These are phyloP conservation scores for Russula abietina DNA, from an alignment of 768 basidiomycete genomes.

Conservation along the genomic window DNA sequence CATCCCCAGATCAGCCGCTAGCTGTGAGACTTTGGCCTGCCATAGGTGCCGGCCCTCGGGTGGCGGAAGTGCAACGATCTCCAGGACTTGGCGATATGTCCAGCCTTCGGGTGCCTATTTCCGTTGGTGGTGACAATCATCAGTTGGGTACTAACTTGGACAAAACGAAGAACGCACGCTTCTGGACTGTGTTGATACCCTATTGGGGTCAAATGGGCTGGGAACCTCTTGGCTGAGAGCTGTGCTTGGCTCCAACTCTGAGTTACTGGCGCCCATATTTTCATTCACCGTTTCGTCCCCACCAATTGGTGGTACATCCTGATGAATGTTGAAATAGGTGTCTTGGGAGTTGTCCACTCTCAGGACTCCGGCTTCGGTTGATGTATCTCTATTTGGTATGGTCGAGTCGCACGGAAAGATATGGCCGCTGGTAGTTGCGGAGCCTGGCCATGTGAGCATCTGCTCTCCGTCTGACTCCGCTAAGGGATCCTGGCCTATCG, in stretches of 20 bases:
- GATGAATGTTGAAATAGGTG: background rate
- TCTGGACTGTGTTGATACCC: background rate
- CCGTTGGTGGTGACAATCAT: background rate
- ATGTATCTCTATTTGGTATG: background rate
- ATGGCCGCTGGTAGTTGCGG: background rate
- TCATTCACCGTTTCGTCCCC: background rate
- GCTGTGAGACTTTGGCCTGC: background rate
- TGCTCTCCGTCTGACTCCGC: background rate
- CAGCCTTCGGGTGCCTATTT: conserved; percentile 4
- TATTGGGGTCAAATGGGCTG: background rate
- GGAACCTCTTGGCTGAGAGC: too few relatives aligned
- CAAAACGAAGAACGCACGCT: background rate
- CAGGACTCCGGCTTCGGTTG: too few relatives aligned
- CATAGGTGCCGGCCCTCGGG: background rate
- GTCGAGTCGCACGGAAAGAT: background rate
- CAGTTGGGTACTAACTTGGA: background rate
- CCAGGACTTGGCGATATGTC: conserved; percentile 9
- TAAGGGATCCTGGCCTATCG: too few relatives aligned
- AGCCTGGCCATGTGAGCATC: background rate
- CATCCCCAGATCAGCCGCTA: background rate
- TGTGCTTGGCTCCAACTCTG: background rate
- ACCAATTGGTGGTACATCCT: background rate
- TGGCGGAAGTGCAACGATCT: background rate
- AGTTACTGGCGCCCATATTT: background rate
- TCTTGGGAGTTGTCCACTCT: background rate